A percentile compares a stretch with the other conserved stretches of the same genome.
Conservation (phyloP, 257 asterid genomes). For the Mitragyna speciosa region DNA sequence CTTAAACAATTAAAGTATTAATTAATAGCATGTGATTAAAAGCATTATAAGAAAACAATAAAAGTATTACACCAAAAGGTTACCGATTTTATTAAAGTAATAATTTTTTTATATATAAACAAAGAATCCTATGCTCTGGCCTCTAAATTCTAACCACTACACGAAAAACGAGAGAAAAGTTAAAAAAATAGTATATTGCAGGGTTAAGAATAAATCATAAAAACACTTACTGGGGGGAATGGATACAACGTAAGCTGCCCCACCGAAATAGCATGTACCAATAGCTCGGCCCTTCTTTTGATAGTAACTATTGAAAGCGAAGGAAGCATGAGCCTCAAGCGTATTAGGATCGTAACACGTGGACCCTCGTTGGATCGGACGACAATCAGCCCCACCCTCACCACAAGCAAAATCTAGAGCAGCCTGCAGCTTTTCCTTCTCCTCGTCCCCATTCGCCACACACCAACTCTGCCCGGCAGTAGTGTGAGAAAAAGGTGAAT, state of each 20-base stretch:
- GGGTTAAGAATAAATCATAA: not conserved
- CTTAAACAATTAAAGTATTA: too few relatives aligned
- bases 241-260: slow-evolving; percentile 66
- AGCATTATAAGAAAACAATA: too few relatives aligned
- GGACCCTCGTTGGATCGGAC: slow-evolving; percentile 90
- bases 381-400: slow-evolving; percentile 91
- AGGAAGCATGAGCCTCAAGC: slow-evolving; percentile 82
- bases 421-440: slow-evolving; percentile 61
- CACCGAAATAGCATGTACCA: slow-evolving; percentile 87
- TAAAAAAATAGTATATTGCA: not conserved
- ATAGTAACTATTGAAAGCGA: slow-evolving; percentile 85
- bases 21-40: too few relatives aligned
- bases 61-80: too few relatives aligned
- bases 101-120: not conserved
- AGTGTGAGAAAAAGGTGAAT: not conserved
- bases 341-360: slow-evolving; percentile 93
- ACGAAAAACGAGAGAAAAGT: slow-evolving; percentile 20
- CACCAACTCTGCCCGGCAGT: slow-evolving; percentile 77
- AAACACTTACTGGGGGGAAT: slow-evolving; percentile 71
- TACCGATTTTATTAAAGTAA: too few relatives aligned
- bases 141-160: slow-evolving; percentile 7
- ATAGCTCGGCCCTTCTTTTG: slow-evolving; percentile 68
- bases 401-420: slow-evolving; percentile 94
- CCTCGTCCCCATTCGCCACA: slow-evolving; percentile 66
- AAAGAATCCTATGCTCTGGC: too few relatives aligned